These are phyloP conservation scores for Teratosphaeria pseudoeucalypti DNA, from an alignment of 2,329 filamentous ascomycete species.

Conservation along the genomic window DNA sequence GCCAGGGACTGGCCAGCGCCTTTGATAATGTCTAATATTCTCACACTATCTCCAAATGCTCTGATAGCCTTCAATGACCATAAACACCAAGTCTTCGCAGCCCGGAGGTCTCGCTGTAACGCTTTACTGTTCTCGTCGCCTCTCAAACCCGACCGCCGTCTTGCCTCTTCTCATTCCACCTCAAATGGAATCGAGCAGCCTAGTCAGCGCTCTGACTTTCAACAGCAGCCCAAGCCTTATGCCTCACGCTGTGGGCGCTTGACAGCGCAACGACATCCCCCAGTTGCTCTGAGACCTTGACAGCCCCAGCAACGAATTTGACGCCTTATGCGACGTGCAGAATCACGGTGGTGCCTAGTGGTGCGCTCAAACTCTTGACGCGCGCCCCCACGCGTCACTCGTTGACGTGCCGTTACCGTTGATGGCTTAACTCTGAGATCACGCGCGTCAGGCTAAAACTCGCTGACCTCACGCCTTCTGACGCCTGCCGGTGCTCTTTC, in stretches of 20 bases:
- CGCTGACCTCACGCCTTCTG: constrained; percentile 21
- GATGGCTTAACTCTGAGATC: background rate
- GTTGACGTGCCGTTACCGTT: background rate
- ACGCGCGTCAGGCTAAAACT: constrained; percentile 8
- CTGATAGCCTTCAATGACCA: background rate
- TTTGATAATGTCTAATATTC: background rate
- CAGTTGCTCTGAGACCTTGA: background rate
- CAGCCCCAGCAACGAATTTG: background rate
- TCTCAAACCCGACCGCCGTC: background rate
- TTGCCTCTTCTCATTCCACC: background rate
- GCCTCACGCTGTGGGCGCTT: background rate
- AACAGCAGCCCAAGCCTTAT: background rate
- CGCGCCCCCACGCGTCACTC: background rate
- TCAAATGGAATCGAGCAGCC: background rate
- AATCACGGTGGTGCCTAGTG: background rate
- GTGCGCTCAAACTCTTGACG: background rate
- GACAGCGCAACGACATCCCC: background rate
- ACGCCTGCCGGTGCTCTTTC: constrained; percentile 23
- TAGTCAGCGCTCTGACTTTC: background rate
- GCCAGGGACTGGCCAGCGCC: background rate
- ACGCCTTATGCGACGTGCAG: background rate
- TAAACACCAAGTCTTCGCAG: background rate
- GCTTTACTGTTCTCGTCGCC: background rate
- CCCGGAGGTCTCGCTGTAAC: background rate
- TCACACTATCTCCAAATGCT: background rate